Conservation (phyloP, 306 rosid species). For the Arachis stenosperma region DNA sequence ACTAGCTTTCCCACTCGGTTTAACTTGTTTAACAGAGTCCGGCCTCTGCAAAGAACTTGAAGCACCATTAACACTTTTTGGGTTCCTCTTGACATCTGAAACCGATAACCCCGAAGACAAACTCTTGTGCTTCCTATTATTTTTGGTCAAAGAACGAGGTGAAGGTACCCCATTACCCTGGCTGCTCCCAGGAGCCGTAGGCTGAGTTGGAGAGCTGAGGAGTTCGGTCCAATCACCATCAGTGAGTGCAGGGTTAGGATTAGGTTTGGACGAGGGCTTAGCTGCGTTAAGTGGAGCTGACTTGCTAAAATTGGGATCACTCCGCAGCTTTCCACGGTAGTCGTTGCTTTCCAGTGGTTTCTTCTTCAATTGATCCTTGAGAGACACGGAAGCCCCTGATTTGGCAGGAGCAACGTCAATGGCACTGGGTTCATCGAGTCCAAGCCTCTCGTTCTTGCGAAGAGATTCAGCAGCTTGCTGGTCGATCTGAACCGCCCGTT, state of each 20-base stretch:
- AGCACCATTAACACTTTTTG: conserved; percentile 43
- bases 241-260: conserved; percentile 49
- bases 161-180: conserved; percentile 50
- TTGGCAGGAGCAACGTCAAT: conserved; percentile 50
- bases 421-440: conserved; percentile 47
- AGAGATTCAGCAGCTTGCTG: conserved; percentile 98
- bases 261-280: conserved; percentile 53
- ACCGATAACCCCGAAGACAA: conserved; percentile 40
- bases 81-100: conserved; percentile 57
- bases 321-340: conserved; percentile 57
- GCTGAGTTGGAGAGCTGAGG: conserved; percentile 60
- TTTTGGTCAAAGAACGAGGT: conserved; percentile 56
- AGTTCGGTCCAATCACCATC: conserved; percentile 95
- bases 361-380: conserved; percentile 87
- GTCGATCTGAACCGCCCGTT: conserved; percentile 72
- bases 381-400: conserved; percentile 58
- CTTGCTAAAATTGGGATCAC: conserved; percentile 56
- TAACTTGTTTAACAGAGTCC: conserved; percentile 48
- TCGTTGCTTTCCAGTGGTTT: conserved; percentile 55
- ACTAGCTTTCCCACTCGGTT: conserved; percentile 60
- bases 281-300: conserved; percentile 41
- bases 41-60: conserved; percentile 45
- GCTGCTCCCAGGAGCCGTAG: conserved; percentile 46
- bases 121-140: conserved; percentile 57
- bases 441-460: conserved; percentile 70